Percentiles rank a stretch among this genome's conserved stretches.
phyloP scores from a whole-genome alignment of 768 basidiomycete genomes.

The Dendrothele bispora region DNA sequence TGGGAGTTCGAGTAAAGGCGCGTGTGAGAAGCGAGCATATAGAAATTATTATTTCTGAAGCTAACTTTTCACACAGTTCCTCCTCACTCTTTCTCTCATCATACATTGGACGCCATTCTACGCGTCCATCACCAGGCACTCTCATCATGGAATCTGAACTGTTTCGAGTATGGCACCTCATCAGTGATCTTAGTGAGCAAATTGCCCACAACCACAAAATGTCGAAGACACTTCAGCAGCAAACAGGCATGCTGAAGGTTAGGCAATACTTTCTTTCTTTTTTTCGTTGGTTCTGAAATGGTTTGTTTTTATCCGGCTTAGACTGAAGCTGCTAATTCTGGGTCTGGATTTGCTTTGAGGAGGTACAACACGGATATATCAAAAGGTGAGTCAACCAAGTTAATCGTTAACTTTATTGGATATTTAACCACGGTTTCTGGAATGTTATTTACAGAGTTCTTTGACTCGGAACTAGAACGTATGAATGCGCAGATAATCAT shows the following conservation, averaged over 20 bases:
- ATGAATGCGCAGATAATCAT: constrained; percentile 86
- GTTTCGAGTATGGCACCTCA: constrained; percentile 73
- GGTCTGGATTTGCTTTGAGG: constrained; percentile 75
- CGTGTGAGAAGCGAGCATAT: no score
- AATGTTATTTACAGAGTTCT: constrained; percentile 68
- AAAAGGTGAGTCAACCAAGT: constrained; percentile 51
- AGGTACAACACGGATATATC: constrained; percentile 88
- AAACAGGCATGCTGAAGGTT: constrained; percentile 77
- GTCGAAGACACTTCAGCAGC: constrained; percentile 62
- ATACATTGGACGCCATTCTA: no score
- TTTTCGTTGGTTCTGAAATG: constrained; percentile 3
- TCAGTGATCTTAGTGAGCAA: constrained; percentile 82
- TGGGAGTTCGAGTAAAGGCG: no score
- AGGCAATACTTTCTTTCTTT: constrained; percentile 11
- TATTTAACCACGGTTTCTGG: constrained; percentile 37
- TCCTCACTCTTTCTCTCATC: no score
- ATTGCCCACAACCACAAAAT: constrained; percentile 81
- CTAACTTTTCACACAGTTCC: neutral
- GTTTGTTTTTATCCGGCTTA: constrained; percentile 26
- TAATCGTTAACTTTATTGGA: constrained; percentile 21
- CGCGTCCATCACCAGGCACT: neutral
- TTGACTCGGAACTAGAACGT: constrained; percentile 91
- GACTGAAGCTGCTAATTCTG: constrained; percentile 74
- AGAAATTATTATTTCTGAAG: no score
- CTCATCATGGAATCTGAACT: constrained; percentile 65